Evolutionary conservation across 768 basidiomycete genomes (phyloP), one percentile per base, ranked within the genome.

Genomic region (Lyophyllum shimeji): DNA sequence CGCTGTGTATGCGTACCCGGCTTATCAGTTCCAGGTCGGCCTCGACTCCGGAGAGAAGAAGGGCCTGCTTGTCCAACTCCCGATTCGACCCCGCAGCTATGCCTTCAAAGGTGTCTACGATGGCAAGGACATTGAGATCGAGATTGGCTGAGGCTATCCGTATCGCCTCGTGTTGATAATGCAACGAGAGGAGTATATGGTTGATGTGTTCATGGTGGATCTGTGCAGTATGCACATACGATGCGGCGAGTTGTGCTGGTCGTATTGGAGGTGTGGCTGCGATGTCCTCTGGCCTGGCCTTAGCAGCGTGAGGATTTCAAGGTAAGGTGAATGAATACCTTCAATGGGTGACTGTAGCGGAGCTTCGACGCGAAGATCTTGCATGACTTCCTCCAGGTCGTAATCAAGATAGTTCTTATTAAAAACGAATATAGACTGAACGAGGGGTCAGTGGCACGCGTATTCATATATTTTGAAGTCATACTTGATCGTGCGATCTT

Each of bases 371-470:
- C 71, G 77, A n/a, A 93, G 78, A 40, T 82, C 78, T n/a, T 69
- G 76, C 15, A 92, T 68, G 23, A 90, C 85, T 42, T 87, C 80
- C 1, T 86, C 82, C 25, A 88, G 53, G 48, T 87, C 84, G 43
- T 83, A 75, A 59, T 90, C 89, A 34, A 94, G 79, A 63, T 88
- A 89, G 63, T 82, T 76, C 64, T 90, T 91, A 72, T 93, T 93
- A 72, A 90, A 94, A 5, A 93, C 88, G 63, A 83, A 93, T 57
- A 94, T 87, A 7, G 83, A 78, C 91, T 75, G 53, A 45, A 31
- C 39, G 12, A 21, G 55, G 46, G 15, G 50, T 61, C 15, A 56
- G 46, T 44, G 20, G 43, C 31, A 54, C 20, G 39, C 27, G 43
- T 23, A 29, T 40, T 34, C 23, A 24, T 33, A 46, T 31, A 27